These are phyloP conservation scores for Pythium aristosporum DNA, from an alignment of 352 stramenopile species.

Conservation along the genomic window DNA sequence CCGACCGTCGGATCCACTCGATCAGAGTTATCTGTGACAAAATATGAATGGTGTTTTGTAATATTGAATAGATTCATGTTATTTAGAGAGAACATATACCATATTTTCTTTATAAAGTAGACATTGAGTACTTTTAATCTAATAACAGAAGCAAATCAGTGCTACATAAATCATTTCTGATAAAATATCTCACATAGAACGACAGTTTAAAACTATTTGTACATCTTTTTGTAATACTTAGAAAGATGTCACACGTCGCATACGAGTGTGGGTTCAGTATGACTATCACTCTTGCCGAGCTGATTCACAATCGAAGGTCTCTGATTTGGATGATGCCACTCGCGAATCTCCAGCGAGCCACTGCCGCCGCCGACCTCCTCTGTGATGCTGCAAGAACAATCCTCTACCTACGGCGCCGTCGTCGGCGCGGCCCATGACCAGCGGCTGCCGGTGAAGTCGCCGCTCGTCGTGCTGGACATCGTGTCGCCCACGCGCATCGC, in stretches of 20 bases:
- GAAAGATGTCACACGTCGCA: neutral
- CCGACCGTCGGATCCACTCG: constrained; percentile 2
- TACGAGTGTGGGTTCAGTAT: neutral
- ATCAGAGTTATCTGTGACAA: neutral
- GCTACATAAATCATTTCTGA: neutral
- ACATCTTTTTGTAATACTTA: neutral
- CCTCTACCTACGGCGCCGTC: neutral
- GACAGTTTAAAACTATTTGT: neutral
- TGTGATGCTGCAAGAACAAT: neutral
- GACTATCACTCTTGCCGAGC: too few relatives aligned
- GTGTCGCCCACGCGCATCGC: neutral
- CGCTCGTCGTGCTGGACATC: neutral
- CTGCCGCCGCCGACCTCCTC: neutral
- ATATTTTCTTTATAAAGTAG: neutral
- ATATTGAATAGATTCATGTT: neutral
- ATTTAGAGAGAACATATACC: neutral
- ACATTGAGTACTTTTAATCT: neutral
- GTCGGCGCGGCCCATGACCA: neutral
- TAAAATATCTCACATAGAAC: too few relatives aligned
- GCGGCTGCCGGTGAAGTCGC: neutral
- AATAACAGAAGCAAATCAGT: neutral
- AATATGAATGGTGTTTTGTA: constrained; percentile 18
- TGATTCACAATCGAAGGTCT: too few relatives aligned
- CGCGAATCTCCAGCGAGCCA: neutral
- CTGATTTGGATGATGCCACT: neutral